Evolutionary conservation across 768 basidiomycete species (phyloP).

Genomic region (Xerocomus potaroensis): DNA sequence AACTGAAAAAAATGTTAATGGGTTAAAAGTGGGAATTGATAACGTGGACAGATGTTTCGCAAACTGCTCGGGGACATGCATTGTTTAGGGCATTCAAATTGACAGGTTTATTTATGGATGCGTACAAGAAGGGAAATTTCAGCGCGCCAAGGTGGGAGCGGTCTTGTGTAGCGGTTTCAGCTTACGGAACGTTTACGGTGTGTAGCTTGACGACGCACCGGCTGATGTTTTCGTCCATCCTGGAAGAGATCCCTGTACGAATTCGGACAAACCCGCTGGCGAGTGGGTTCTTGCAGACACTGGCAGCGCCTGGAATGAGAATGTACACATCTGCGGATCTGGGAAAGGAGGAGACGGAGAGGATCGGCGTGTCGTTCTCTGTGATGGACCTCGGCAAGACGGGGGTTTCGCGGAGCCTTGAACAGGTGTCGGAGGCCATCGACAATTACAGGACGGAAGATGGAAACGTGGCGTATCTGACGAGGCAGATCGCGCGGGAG

Average conservation of each 20-base stretch:
- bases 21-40: constrained; percentile 6
- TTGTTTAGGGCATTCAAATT: constrained; percentile 88
- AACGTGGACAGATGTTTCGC: constrained; percentile 59
- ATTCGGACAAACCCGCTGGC: constrained; percentile 79
- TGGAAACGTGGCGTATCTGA: constrained; percentile 85
- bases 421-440: constrained; percentile 80
- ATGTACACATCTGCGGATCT: constrained; percentile 12
- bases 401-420: constrained; percentile 70
- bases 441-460: constrained; percentile 88
- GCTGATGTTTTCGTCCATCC: constrained; percentile 79
- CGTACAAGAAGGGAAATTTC: constrained; percentile 80
- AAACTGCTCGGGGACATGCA: constrained; percentile 76
- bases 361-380: constrained; percentile 59
- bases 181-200: constrained; percentile 9
- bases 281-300: constrained; percentile 68
- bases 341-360: constrained; percentile 31
- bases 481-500: constrained; percentile 85
- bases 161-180: neutral
- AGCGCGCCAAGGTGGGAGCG: constrained; percentile 70
- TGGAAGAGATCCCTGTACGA: constrained; percentile 82
- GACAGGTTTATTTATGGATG: constrained; percentile 74
- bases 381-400: constrained; percentile 66
- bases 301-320: constrained; percentile 44
- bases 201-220: constrained; percentile 72
- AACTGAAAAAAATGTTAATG: no score